Evolutionary conservation across 2,329 filamentous ascomycete genomes (phyloP), one percentile per base, ranked within the genome.

Genomic region (Ceratocystis lukuohia): DNA sequence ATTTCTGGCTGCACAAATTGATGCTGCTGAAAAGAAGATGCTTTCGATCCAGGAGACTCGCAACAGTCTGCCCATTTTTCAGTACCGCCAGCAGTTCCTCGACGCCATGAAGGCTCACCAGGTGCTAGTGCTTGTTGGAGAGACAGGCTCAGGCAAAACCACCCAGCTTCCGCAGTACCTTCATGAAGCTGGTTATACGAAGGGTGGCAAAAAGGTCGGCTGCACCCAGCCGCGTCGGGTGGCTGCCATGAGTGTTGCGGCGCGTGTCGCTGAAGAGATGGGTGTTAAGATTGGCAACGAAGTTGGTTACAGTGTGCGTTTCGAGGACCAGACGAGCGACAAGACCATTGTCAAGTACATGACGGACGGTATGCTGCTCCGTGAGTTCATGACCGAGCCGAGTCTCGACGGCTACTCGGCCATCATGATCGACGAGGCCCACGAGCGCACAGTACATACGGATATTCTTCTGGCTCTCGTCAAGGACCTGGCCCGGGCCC

Each of bases 361-460:
- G 88, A 99, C 94, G 0, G 94, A 99, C 72, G 94, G 94, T 73
- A 96, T 97, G 88, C 79, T 97, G 48, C 79, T 97, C 37, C 83
- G 91, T 73, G 91, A 96, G 73, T 88, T 96, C 70, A 84, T 96
- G 77, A 93, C 90, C 0, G 91, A 96, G 72, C 92, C 93, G 0
- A 86, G 93, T 70, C 78, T 97, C 5, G 83, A 85, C 1, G 85
- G 85, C 17, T 97, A 97, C 71, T 89, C 89, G 4, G 89, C 87
- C 12, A 77, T 99, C 69, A 96, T 99, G 87, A 93, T 99, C 66
- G 94, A 99, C 73, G 94, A 99, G 74, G 94, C 94, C 0, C 94
- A 99, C 82, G 94, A 99, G 74, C 82, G 94, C 70, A 96, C 91
- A 0, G 82, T 97, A 0, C 86, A 91, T 65, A 96, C 93, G 0